These are phyloP conservation scores for Apophysomyces variabilis DNA, from an alignment of 371 early-diverging fungal genomes.

Conservation along the genomic window DNA sequence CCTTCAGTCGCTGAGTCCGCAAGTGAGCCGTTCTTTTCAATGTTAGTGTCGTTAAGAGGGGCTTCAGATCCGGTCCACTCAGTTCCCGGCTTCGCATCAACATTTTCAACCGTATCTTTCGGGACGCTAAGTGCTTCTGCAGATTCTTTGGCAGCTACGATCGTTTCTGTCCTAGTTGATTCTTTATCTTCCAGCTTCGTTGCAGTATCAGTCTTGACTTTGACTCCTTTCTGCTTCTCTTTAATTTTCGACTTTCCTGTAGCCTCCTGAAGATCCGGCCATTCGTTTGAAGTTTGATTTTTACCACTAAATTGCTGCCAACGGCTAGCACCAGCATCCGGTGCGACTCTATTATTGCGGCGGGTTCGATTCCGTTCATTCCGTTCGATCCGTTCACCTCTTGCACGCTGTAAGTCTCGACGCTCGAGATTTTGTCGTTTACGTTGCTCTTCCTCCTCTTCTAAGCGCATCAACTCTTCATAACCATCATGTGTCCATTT, in stretches of 20 bases:
- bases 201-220: background rate
- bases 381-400: background rate
- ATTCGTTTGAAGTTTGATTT: background rate
- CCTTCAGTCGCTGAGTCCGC: no score
- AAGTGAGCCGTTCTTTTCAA: no score
- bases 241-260: background rate
- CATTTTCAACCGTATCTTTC: no score
- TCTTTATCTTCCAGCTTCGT: background rate
- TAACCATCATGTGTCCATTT: constrained; percentile 52
- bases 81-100: no score
- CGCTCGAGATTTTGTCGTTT: constrained; percentile 20
- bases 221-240: background rate
- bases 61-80: no score
- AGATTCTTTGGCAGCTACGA: no score
- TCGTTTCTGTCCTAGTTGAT: no score
- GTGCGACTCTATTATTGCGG: background rate
- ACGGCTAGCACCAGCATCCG: constrained; percentile 10
- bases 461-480: constrained; percentile 40
- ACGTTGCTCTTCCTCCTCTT: constrained; percentile 36
- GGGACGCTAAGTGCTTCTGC: no score
- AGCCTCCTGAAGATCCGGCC: constrained; percentile 1
- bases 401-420: background rate
- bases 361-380: background rate
- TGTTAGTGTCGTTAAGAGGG: no score
- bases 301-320: constrained; percentile 9